Evolutionary conservation across 106 monocot species (phyloP), one percentile per base, ranked within the genome.

Genomic region (Dendrobium huoshanense): DNA sequence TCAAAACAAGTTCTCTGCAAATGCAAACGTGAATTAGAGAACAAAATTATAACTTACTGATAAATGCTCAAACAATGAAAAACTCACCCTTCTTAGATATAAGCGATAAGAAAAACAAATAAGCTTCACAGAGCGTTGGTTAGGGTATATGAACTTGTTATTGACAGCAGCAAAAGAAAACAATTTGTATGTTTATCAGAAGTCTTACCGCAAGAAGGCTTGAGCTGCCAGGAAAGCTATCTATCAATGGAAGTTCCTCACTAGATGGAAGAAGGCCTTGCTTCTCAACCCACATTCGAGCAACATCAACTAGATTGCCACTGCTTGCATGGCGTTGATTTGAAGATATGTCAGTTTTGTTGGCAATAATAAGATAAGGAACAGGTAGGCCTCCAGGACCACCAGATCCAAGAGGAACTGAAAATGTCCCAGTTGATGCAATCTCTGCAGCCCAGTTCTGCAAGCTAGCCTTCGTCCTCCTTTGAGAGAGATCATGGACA

Each of bases 261-360:
- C 88, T 90, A 27, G 96, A 83, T 56, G 94, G 83, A 75, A 96
- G 94, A 40, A 96, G 81, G 77, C 94, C 96, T 55, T 96, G 91
- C 79, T 94, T 96, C 82, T 96, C 96, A 77, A 96, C 96, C 96
- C 96, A 96, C n/a, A 90, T 90, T 47, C 96, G 87, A 82, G 96
- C 96, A 85, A 81, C 90, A 89, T 96, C 96, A 65, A 96, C 96
- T 75, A 96, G 94, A 88, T 96, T 96, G 27, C 96, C 96, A 85
- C 96, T 96, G 85, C 96, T 96, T 55, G 86, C 88, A 70, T 87
- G 84, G 44, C 55, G 81, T 20, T 93, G 92, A 44, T 84, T 90
- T 40, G 77, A 70, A 40, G 87, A 85, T 81, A 96, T 83, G 81
- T 96, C 96, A 73, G 86, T 87, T 86, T 96, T 96, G 86, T 96